Evolutionary conservation across 345 rosid genomes (phyloP).

Genomic region (Adansonia digitata): DNA sequence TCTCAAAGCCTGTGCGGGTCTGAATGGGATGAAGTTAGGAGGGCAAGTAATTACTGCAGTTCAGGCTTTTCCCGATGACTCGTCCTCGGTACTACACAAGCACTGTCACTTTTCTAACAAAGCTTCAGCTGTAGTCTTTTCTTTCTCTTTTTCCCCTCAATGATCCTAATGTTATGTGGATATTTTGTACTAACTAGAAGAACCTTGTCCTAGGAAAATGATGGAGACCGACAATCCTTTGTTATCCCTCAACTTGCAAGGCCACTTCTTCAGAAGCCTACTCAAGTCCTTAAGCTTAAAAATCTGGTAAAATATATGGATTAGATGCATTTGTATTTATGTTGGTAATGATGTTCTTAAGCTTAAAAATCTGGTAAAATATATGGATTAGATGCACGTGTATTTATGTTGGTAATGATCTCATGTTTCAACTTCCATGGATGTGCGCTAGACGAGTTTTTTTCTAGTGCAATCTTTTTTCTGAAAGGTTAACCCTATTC

Average conservation of each 20-base stretch:
- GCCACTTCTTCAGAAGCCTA: constrained; percentile 79
- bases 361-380: too few species aligned
- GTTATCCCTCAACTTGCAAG: constrained; percentile 68
- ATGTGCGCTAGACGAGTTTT: background rate
- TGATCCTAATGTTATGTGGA: background rate
- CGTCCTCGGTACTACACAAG: constrained; percentile 40
- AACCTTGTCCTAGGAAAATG: constrained; percentile 39
- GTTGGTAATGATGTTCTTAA: background rate
- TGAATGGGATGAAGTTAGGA: constrained; percentile 90
- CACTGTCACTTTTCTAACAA: constrained; percentile 1
- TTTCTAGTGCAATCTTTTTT: background rate
- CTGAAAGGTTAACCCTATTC: background rate
- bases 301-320: constrained; percentile 50
- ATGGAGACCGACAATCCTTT: constrained; percentile 37
- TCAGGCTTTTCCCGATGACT: constrained; percentile 50
- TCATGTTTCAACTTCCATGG: background rate
- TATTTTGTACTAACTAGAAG: constrained; percentile 24
- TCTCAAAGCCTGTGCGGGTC: constrained; percentile 76
- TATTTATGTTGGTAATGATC: background rate
- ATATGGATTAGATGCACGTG: background rate
- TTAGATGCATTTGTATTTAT: background rate
- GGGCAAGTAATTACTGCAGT: constrained; percentile 79
- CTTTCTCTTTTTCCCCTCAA: too few species aligned
- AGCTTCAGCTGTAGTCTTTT: constrained; percentile 5
- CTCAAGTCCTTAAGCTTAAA: constrained; percentile 66